phyloP scores from a whole-genome alignment of 140 eudicot species.

The Stevia rebaudiana region DNA sequence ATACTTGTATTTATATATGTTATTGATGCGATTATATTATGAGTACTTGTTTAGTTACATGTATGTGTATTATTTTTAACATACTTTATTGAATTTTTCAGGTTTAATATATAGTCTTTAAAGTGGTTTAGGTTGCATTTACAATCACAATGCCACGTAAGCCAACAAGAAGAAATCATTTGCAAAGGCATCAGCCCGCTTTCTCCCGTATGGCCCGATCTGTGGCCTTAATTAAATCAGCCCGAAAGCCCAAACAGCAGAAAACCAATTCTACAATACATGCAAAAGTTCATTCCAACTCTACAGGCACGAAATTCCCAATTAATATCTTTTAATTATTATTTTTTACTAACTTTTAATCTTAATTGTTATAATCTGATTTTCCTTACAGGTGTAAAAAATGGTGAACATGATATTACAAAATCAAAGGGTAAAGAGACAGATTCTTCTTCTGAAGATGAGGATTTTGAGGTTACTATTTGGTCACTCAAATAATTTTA shows the following conservation, averaged over 20 bases:
- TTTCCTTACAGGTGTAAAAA: conserved; percentile 30
- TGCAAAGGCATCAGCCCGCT: conserved; percentile 35
- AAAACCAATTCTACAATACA: conserved; percentile 6
- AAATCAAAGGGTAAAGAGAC: conserved; percentile 21
- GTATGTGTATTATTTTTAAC: not conserved
- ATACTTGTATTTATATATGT: no score
- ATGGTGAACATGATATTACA: conserved; percentile 9
- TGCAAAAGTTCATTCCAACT: conserved; percentile 13
- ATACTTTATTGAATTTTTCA: not conserved
- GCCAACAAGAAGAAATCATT: conserved; percentile 32
- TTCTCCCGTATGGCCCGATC: conserved; percentile 68
- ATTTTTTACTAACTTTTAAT: not conserved
- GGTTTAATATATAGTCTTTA: not conserved
- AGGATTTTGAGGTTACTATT: conserved; percentile 33
- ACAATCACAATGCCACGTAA: conserved; percentile 49
- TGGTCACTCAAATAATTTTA: not conserved
- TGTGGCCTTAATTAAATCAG: conserved; percentile 33
- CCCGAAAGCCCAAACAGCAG: conserved; percentile 34
- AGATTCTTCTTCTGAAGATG: conserved; percentile 46
- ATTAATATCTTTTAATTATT: not conserved
- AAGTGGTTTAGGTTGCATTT: conserved; percentile 14
- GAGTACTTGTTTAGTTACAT: not conserved
- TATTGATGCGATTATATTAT: no score
- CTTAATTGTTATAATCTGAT: not conserved
- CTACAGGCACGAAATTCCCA: conserved; percentile 33